A percentile compares a stretch with the other conserved stretches of the same genome.
Evolutionary conservation across 1,139 yeast species (phyloP).

Genomic region (Diutina scorzettiae): DNA sequence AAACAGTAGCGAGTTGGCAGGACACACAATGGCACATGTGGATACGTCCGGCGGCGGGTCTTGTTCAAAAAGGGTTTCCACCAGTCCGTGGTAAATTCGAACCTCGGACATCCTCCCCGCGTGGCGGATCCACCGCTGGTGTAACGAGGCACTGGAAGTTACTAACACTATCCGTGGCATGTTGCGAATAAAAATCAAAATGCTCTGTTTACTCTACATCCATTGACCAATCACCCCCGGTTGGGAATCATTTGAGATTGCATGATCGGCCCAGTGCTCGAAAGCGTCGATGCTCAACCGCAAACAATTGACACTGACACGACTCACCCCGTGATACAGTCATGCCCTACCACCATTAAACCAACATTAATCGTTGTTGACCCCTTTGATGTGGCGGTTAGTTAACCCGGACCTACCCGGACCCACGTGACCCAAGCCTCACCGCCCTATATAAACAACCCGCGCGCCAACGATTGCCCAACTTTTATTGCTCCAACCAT

Average conservation of each 20-base stretch:
- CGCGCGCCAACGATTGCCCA: background rate
- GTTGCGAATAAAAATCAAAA: no score
- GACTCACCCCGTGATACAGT: no score
- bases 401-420: background rate
- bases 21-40: constrained; percentile 14
- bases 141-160: no score
- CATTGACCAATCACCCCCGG: no score
- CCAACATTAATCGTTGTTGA: background rate
- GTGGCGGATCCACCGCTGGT: no score
- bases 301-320: no score
- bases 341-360: background rate
- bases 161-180: no score
- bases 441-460: background rate
- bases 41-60: constrained; percentile 6
- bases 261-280: no score
- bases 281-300: no score
- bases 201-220: no score
- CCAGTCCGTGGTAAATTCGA: constrained; percentile 2
- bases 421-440: background rate
- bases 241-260: no score
- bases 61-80: background rate
- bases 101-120: no score
- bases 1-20: constrained; percentile 16
- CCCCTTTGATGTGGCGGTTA: background rate
- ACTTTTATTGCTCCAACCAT: constrained; percentile 12